Base-by-base conservation (phyloP, 2,329 filamentous ascomycete species). In the Sporothrix luriei region DNA sequence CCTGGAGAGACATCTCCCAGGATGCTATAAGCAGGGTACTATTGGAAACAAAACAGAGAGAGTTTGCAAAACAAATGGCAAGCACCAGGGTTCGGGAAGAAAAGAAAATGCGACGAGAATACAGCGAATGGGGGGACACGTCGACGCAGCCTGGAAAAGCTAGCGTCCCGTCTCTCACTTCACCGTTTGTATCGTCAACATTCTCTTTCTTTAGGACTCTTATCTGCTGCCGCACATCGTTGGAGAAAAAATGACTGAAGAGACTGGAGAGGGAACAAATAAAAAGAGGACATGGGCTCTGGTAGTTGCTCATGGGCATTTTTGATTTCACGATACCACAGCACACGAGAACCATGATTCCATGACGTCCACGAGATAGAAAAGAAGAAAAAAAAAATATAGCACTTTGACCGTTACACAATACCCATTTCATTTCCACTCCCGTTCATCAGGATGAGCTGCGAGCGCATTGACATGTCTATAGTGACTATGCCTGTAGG, bases 331-430 rank as follows among this genome's bases (percentile, higher is more conserved):
- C 43, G 61, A 49, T 14, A 64, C 16, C 40, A 48, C 24, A 51
- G 62, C 26, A 65, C 46, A 65, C 46, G 62, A 65, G 62, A 51
- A 65, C 62, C 16, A 52, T 51, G 62, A 65, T 16, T 33, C 46
- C 57, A 62, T 24, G 57, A 62, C 57, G 13, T 43, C 40, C 21
- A 65, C 9, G 46, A 65, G 3, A 49, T 64, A 64, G 46, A 64
- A 29, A 48, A 13, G 5, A 9, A 49, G 49, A 49, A 9, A 11
- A 29, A 19, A 33, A 29, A 49, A 52, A 65, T 38, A 33, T n/a
- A 38, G 14, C 24, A 16, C 46, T n/a, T 51, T n/a, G 51, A 16
- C 3, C 19, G 4, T 11, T 33, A 5, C 26, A 38, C 26, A 65
- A 64, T 64, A 64, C 61, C 43, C 33, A 46, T 19, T 19, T 38